Conservation (phyloP, 169 alveolate species). For the Theileria equi region DNA sequence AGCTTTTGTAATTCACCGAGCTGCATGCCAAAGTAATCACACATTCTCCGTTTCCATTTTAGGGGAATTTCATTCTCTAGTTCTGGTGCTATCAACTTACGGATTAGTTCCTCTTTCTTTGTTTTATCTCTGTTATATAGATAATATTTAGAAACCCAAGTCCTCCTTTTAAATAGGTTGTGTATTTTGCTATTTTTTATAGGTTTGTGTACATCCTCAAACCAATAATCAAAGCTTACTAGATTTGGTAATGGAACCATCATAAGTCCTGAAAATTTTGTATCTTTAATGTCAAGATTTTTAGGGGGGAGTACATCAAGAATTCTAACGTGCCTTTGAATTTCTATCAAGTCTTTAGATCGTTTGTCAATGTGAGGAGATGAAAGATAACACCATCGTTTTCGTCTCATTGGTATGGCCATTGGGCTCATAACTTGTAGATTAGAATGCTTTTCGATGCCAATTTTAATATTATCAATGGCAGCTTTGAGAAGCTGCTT, state of each 20-base stretch:
- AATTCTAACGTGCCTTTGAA: slow-evolving; percentile 56
- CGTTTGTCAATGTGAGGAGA: slow-evolving; percentile 62
- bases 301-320: slow-evolving; percentile 55
- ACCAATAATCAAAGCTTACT: slow-evolving; percentile 67
- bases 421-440: slow-evolving; percentile 42
- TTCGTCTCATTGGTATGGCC: slow-evolving; percentile 55
- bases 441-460: slow-evolving; percentile 35
- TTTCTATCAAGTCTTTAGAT: slow-evolving; percentile 60
- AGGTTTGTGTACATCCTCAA: slow-evolving; percentile 63
- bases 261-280: slow-evolving; percentile 35
- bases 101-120: slow-evolving; percentile 47
- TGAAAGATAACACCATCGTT: slow-evolving; percentile 54
- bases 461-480: slow-evolving; percentile 23
- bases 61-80: slow-evolving; percentile 50
- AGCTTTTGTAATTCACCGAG: slow-evolving; percentile 56
- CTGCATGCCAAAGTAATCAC: slow-evolving; percentile 51
- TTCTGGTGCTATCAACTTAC: slow-evolving; percentile 51
- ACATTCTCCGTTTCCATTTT: slow-evolving; percentile 29
- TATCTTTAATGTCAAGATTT: background rate
- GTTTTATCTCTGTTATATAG: slow-evolving; percentile 46
- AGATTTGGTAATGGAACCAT: slow-evolving; percentile 59
- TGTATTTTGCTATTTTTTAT: slow-evolving; percentile 39
- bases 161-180: slow-evolving; percentile 9
- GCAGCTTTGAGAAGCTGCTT: slow-evolving; percentile 24
- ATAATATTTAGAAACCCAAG: slow-evolving; percentile 62